Base-by-base conservation (phyloP, 441 rosid genomes). In the Erysimum cheiri region DNA sequence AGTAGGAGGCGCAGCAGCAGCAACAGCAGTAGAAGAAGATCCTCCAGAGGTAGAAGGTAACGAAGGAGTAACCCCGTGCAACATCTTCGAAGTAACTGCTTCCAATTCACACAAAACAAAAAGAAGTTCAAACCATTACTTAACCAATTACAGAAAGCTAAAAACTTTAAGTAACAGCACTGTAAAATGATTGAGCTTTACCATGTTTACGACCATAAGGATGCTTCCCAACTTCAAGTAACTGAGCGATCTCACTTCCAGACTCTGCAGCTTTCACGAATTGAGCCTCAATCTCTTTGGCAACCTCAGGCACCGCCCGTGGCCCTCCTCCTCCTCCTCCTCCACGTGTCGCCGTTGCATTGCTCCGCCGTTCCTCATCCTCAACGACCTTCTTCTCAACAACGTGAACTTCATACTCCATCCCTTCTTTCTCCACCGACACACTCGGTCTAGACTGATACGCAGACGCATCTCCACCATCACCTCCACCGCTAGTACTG, bases 181-280 rank as follows among this genome's bases (percentile, higher is more conserved):
- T 7, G 58, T 32, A 52, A 17, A 3, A 60, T 2, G 17, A 69
- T 49, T 2, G 44, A 39, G 24, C 46, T 71, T 58, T 82, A 87
- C 96, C 95, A 65, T 82, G 84, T 85, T 90, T 95, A 3, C 88
- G 90, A 74, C 83, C 85, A 66, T 89, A 83, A 31, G 88, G 93
- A 74, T 84, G 85, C 70, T 83, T 89, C 57, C 99, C 97, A 17
- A 77, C 97, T 80, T 90, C 98, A 33, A 95, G 98, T 85, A 92
- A 69, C 80, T 77, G 75, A 4, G 97, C 91, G 35, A 92, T 85
- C 77, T 92, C 98, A 71, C 62, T 78, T 55, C 95, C 99, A 4
- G 85, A 84, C 57, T 87, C 92, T 0, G 98, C 89, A 74, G 98
- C 98, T 75, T 82, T 86, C 81, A 80, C 80, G 37, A 95, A 92